A percentile compares a stretch with the other conserved stretches of the same genome.
Conservation (phyloP, 176 grass and related monocot genomes). For the Tillandsia fasciculata region DNA sequence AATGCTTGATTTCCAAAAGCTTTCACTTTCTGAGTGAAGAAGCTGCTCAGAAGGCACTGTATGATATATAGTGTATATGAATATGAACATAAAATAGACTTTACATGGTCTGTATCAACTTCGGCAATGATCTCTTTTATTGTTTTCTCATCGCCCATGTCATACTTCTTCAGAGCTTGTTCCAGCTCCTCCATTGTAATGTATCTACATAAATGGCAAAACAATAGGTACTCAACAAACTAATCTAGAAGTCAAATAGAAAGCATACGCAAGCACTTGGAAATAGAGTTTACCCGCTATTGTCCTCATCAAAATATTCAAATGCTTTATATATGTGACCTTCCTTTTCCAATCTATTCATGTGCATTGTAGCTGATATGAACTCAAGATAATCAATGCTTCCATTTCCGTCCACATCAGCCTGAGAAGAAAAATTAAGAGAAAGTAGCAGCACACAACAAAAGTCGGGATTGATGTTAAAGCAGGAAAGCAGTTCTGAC, state of each 20-base stretch:
- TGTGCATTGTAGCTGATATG: constrained; percentile 96
- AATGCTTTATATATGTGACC: constrained; percentile 96
- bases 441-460: neutral
- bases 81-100: constrained; percentile 19
- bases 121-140: constrained; percentile 98
- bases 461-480: neutral
- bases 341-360: constrained; percentile 97
- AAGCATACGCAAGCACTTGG: neutral
- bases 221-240: constrained; percentile 14
- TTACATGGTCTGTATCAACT: constrained; percentile 88
- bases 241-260: constrained; percentile 7
- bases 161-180: constrained; percentile 95
- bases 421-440: constrained; percentile 39
- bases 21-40: neutral
- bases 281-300: constrained; percentile 67
- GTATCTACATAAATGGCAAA: constrained; percentile 43
- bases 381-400: constrained; percentile 93
- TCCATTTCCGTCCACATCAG: constrained; percentile 99
- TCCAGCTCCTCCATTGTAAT: constrained; percentile 95
- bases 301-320: constrained; percentile 95
- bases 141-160: constrained; percentile 95
- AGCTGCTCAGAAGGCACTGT: neutral
- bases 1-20: constrained; percentile 3
- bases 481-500: neutral
- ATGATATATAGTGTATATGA: constrained; percentile 11